These are phyloP conservation scores for Achlya hypogyna DNA, from an alignment of 352 stramenopile genomes.

Conservation along the genomic window DNA sequence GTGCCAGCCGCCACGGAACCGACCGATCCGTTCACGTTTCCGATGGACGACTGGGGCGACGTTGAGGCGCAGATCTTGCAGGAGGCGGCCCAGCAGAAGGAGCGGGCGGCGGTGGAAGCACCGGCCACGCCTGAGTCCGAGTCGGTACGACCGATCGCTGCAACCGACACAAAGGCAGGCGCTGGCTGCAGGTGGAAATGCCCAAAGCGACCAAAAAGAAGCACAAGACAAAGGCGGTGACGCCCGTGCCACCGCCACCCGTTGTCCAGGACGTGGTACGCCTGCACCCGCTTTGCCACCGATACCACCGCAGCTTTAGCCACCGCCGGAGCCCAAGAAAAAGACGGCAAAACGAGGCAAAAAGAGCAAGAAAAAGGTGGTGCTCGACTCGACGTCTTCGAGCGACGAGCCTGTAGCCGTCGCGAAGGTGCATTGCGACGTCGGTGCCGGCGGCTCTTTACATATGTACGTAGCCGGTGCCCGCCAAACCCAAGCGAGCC, in stretches of 20 bases:
- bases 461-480: too few relatives aligned
- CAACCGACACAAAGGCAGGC: too few relatives aligned
- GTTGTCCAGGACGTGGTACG: neutral
- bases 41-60: slow-evolving; percentile 18
- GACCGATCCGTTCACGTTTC: slow-evolving; percentile 17
- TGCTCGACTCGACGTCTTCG: neutral
- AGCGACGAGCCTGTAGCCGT: neutral
- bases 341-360: neutral
- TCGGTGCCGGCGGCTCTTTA: too few relatives aligned
- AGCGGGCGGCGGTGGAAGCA: neutral
- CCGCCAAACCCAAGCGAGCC: neutral
- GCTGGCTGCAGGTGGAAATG: too few relatives aligned
- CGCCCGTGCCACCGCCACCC: too few relatives aligned
- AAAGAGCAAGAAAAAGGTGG: neutral
- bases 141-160: too few relatives aligned
- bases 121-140: neutral
- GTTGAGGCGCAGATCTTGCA: slow-evolving; percentile 11
- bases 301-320: too few relatives aligned
- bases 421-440: neutral
- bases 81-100: neutral
- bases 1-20: neutral
- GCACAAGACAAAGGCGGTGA: too few relatives aligned
- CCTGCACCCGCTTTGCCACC: too few relatives aligned
- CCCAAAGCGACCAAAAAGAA: too few relatives aligned
- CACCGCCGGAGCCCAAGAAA: neutral